Evolutionary conservation across 768 basidiomycete species (phyloP).

Genomic region (Dictyophora rubrovolvata): DNA sequence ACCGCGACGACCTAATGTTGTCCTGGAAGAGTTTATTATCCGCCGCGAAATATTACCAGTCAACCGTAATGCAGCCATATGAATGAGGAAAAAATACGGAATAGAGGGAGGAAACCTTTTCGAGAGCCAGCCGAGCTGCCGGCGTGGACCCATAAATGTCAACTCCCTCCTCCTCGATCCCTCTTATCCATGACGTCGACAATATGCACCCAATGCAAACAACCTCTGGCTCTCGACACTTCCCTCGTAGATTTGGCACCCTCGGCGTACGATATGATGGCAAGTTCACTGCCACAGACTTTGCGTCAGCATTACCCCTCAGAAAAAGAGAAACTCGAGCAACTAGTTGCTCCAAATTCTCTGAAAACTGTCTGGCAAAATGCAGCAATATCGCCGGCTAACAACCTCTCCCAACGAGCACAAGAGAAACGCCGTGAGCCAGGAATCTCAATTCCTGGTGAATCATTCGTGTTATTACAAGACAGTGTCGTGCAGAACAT

Average conservation of each 20-base stretch:
- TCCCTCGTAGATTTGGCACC: constrained; percentile 82
- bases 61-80: constrained; percentile 72
- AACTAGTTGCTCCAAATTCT: constrained; percentile 37
- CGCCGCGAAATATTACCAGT: constrained; percentile 54
- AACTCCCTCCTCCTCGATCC: background rate
- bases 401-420: constrained; percentile 41
- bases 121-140: background rate
- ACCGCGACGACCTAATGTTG: constrained; percentile 53
- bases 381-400: constrained; percentile 30
- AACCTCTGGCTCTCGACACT: constrained; percentile 86
- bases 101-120: background rate
- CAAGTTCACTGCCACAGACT: constrained; percentile 52
- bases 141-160: background rate
- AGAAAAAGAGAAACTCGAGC: constrained; percentile 36
- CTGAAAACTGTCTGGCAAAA: constrained; percentile 58
- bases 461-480: constrained; percentile 86
- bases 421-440: constrained; percentile 48
- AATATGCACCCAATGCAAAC: constrained; percentile 85
- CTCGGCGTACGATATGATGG: constrained; percentile 80
- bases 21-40: constrained; percentile 22
- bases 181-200: constrained; percentile 2
- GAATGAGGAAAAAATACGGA: constrained; percentile 9
- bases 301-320: constrained; percentile 27
- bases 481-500: constrained; percentile 71
- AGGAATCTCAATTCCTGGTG: constrained; percentile 46